Evolutionary conservation across 441 rosid genomes (phyloP), one percentile per base, ranked within the genome.

Genomic region (Capsella rubella): DNA sequence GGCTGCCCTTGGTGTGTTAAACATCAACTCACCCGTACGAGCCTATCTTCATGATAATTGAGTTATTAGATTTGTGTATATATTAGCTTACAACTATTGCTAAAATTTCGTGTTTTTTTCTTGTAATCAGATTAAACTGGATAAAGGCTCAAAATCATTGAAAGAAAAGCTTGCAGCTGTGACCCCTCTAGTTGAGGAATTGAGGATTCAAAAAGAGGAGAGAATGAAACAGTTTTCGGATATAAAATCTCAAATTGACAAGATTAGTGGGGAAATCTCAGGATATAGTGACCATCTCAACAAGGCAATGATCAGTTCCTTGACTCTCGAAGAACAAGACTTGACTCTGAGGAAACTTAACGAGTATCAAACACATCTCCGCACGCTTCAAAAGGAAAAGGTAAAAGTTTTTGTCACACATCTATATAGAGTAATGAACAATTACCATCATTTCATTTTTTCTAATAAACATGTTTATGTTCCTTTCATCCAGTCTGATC

Each of bases 1-100:
- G 86, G 99, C 98, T 67, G 82, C 96, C 37, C 96, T 96, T 35
- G 98, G 98, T 42, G 92, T 91, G 13, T 87, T 88, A 63, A 85
- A 86, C 82, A 63, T 87, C 75, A 86, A 83, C 61, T 90, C 92
- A 63, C 90, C 84, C 75, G 99, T 93, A 82, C 39, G 47, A 39
- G 43, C 2, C 54, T 15, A 31, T 55, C 64, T 69, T 53, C 57
- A 43, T 11, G 35, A 32, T 43, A 1, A 4, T 34, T 10, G 2
- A 39, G 2, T 34, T 27, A 7, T n/a, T 31, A 6, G 12, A 21
- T 34, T n/a, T n/a, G n/a, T n/a, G n/a, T n/a, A n/a, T n/a, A n/a
- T n/a, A n/a, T n/a, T 51, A 10, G 12, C 5, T 52, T 15, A 15
- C 25, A 39, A 25, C 5, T 62, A 8, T 59, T 1, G 27, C n/a